Conservation (phyloP, 164 flowering plant genomes). For the Aristolochia contorta region DNA sequence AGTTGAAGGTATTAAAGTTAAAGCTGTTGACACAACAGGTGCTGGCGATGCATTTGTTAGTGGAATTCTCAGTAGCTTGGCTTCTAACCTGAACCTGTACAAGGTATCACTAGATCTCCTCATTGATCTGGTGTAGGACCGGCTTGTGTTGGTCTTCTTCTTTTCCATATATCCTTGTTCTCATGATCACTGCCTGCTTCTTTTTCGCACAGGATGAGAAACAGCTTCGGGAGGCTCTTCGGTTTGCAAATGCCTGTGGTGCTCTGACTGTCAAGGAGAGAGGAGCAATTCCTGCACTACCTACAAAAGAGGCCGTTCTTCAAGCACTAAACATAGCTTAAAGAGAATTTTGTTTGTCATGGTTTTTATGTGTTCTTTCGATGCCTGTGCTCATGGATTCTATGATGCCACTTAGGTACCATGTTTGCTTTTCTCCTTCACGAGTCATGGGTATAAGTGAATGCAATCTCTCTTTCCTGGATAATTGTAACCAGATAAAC, state of each 20-base stretch:
- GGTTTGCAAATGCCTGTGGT: constrained; percentile 84
- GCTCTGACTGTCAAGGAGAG: constrained; percentile 68
- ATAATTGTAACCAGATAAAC: too few species aligned
- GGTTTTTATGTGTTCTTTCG: too few species aligned
- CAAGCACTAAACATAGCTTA: constrained; percentile 13
- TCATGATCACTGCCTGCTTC: not conserved
- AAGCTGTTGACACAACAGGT: constrained; percentile 80
- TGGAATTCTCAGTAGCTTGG: constrained; percentile 48
- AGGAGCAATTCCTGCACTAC: constrained; percentile 65
- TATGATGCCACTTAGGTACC: too few species aligned
- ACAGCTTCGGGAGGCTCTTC: constrained; percentile 54
- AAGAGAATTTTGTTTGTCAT: too few species aligned
- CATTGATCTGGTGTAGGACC: not conserved
- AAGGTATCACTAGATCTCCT: constrained; percentile 30
- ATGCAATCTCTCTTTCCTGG: too few species aligned
- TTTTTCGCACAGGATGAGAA: constrained; percentile 57
- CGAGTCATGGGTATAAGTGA: too few species aligned
- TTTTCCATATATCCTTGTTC: not conserved
- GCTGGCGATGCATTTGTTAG: constrained; percentile 95
- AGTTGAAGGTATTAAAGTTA: constrained; percentile 59
- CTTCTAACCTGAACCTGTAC: constrained; percentile 43
- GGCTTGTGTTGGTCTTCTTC: not conserved
- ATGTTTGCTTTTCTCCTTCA: too few species aligned
- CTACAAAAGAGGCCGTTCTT: constrained; percentile 44
- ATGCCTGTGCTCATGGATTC: too few species aligned